Base-by-base conservation (phyloP, 2,329 filamentous ascomycete species). In the Davidsoniella neocaledoniae region DNA sequence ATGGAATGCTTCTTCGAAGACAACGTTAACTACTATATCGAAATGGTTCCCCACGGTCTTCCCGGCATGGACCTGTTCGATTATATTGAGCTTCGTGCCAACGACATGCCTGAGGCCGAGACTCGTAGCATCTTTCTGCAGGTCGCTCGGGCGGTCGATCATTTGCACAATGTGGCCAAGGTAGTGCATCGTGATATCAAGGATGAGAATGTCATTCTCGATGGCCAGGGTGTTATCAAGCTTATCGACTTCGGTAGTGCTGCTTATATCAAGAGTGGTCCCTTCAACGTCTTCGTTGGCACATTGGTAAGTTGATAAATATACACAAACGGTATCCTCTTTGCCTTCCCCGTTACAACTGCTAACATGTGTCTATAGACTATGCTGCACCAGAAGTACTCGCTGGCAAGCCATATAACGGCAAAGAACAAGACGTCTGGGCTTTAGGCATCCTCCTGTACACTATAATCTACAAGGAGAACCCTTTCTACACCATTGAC, bases 391-490 rank as follows among this genome's bases (percentile, higher is more conserved):
- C 91, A n/a, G 91, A 98, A 68, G 91, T 98, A 49, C 74, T 98
- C 45, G 87, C 87, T 52, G 91, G 91, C 44, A 83, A 81, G 58
- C 83, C 88, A 14, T 98, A 98, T 66, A 78, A 83, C 56, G 91
- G 91, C 60, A 94, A 93, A 65, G 90, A 94, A 63, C 91, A 98
- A 69, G 91, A 98, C 61, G 87, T 98, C 26, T 98, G 91, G 91
- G 91, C 91, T 1, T 74, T 98, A 14, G 91, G 91, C 21, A 96
- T 98, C 59, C 74, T 98, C 23, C 77, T 98, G 12, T 98, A 98
- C 69, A 98, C 91, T 25, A 95, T 98, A 60, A 83, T 96, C 60
- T 98, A 98, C 74, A 98, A 96, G 68, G 91, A 98, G 67, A 98
- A 98, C 61, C 90, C 91, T 0, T 98, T 95, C 65, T 96, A 96